phyloP scores from a whole-genome alignment of 2,329 filamentous ascomycete species.

The Fusarium chuoi region DNA sequence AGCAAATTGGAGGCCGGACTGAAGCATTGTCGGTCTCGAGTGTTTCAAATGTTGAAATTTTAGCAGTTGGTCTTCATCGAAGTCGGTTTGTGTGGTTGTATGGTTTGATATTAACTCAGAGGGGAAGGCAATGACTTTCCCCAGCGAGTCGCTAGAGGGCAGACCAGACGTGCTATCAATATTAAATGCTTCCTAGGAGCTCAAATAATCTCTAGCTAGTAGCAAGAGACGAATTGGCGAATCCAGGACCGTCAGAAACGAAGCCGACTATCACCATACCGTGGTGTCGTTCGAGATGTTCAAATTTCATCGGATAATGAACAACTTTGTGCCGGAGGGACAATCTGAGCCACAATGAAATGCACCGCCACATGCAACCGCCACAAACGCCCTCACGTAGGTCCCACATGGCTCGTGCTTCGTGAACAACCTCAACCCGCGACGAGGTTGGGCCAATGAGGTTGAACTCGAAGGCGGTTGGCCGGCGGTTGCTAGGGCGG shows the following conservation, averaged over 20 bases:
- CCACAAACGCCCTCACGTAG: constrained; percentile 17
- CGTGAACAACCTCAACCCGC: constrained; percentile 23
- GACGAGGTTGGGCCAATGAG: constrained; percentile 55
- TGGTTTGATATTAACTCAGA: constrained; percentile 28
- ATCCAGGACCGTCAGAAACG: constrained; percentile 28
- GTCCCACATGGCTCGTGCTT: constrained; percentile 35
- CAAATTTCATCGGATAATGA: constrained; percentile 46
- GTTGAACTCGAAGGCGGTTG: constrained; percentile 55
- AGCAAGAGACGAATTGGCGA: constrained; percentile 8
- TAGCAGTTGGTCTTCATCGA: constrained; percentile 29
- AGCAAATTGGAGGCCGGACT: constrained; percentile 45
- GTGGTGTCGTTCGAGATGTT: constrained; percentile 27
- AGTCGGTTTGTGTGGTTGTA: constrained; percentile 1
- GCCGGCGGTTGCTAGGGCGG: constrained; percentile 56
- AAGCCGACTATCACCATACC: constrained; percentile 30
- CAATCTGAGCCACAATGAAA: neutral
- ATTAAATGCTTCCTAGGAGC: constrained; percentile 3
- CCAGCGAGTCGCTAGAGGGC: constrained; percentile 8
- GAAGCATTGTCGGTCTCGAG: constrained; percentile 44
- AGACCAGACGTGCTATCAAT: constrained; percentile 14
- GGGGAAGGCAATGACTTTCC: constrained; percentile 21
- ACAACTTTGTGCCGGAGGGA: constrained; percentile 41
- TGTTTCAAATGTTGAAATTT: neutral
- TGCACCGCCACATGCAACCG: constrained; percentile 34
- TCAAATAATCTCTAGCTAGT: constrained; percentile 13